Evolutionary conservation across 768 basidiomycete species (phyloP).

Genomic region (Pseudohyphozyma bogoriensis): DNA sequence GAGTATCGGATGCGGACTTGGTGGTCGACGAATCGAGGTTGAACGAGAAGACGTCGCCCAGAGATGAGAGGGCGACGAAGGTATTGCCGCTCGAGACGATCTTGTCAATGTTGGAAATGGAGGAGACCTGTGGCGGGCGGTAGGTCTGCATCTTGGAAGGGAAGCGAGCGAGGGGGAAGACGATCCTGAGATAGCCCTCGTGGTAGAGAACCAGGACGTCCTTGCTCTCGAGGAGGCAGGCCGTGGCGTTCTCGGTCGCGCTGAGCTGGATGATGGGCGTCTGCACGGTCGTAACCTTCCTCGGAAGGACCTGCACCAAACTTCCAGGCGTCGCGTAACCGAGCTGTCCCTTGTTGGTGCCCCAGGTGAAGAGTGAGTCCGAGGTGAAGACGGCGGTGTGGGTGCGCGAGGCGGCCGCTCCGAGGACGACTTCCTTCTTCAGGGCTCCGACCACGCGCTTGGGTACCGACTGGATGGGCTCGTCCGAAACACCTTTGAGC

Average conservation of each 20-base stretch:
- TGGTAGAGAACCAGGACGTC: conserved; percentile 80
- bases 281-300: conserved; percentile 67
- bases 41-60: conserved; percentile 89
- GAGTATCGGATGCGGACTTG: background rate
- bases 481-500: conserved; percentile 32
- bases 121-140: conserved; percentile 58
- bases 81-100: conserved; percentile 65
- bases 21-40: conserved; percentile 2
- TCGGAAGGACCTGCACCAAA: conserved; percentile 35
- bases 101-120: conserved; percentile 63
- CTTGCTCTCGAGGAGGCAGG: conserved; percentile 61
- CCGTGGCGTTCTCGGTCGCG: conserved; percentile 71
- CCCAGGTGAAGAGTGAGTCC: conserved; percentile 54
- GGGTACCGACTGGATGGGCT: conserved; percentile 65
- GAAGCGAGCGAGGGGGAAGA: conserved; percentile 68
- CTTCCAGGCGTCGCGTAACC: conserved; percentile 43
- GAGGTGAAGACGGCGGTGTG: conserved; percentile 70
- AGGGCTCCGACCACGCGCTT: conserved; percentile 63
- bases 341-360: conserved; percentile 83
- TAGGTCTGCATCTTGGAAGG: conserved; percentile 65
- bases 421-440: conserved; percentile 65
- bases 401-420: conserved; percentile 75
- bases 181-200: conserved; percentile 63
- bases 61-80: conserved; percentile 70
- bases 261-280: conserved; percentile 61